Base-by-base conservation (phyloP, 306 rosid species). In the Psophocarpus tetragonolobus region DNA sequence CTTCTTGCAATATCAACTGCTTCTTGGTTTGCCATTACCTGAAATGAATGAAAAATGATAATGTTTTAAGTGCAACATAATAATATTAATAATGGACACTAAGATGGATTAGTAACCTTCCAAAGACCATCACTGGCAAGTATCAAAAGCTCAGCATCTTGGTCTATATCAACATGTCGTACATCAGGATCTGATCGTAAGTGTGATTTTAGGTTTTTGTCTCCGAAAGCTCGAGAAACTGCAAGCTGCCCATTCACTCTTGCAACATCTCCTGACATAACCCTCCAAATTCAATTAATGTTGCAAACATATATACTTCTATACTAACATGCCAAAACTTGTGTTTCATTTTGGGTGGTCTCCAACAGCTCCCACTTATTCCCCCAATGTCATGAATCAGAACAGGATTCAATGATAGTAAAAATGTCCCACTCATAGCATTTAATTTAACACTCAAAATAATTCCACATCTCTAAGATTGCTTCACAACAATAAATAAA, bases 161-260 rank as follows among this genome's bases (percentile, higher is more conserved):
- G n/a, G 23, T 78, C 72, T 13, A 91, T 73, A 57, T 89, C 86
- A 18, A 75, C 64, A 26, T 56, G 30, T 21, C 30, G 80, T 68
- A 90, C 26, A 68, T 92, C 96, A 3, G 97, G 97, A 84, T 92
- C 97, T 6, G 92, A 89, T 77, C 96, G 84, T 51, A 92, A 41
- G 83, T 90, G 97, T 35, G 87, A 70, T 84, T 92, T 92, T 30
- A 92, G 96, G 68, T 92, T 92, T 78, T 88, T 92, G 91, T 92
- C 96, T 56, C 97, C 96, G 23, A 92, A 92, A 33, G 97, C 97
- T 75, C 97, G 88, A 75, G 97, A 87, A 75, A 92, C 96, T 23
- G 96, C 97, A n/a, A 92, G 96, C 82, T 92, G 97, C 24, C 97
- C 97, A 15, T 92, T 92, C 80, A 92, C 97, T 84, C 96, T 82